Percentiles rank a stretch among this genome's conserved stretches.
These are phyloP conservation scores for Primulina huaijiensis DNA, from an alignment of 257 asterid genomes.

Conservation along the genomic window DNA sequence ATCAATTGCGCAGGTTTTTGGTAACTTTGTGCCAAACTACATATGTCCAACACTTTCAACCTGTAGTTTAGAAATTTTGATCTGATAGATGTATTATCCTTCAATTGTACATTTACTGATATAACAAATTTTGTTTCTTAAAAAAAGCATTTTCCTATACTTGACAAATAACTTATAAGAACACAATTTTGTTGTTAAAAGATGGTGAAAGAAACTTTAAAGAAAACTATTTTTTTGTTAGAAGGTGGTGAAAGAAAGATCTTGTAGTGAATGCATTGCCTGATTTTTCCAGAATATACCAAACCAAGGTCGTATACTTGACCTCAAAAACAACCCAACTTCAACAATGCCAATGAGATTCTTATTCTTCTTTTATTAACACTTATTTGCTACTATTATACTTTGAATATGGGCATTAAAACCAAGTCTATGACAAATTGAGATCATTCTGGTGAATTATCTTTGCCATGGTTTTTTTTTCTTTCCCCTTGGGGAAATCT, in stretches of 20 bases:
- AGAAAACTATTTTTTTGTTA: background rate
- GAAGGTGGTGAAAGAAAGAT: background rate
- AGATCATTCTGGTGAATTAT: background rate
- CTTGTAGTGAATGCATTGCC: background rate
- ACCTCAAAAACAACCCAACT: background rate
- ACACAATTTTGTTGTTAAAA: background rate
- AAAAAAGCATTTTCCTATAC: background rate
- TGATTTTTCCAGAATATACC: background rate
- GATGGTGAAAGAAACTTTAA: too few species aligned
- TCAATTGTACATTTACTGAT: background rate
- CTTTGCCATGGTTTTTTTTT: background rate
- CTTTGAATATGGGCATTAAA: too few species aligned
- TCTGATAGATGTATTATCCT: too few species aligned
- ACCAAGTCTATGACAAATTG: conserved; percentile 8
- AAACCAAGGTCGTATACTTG: conserved; percentile 2
- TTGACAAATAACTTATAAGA: background rate
- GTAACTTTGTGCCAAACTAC: background rate
- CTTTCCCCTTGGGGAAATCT: background rate
- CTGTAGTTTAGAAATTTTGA: too few species aligned
- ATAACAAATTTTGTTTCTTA: background rate
- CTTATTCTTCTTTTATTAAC: conserved; percentile 3
- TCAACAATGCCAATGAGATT: conserved; percentile 1
- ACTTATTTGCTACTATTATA: background rate
- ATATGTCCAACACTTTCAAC: background rate
- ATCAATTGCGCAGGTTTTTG: too few species aligned